These are phyloP conservation scores for Phylloporus sp. DNA, from an alignment of 768 basidiomycete species.

Conservation along the genomic window DNA sequence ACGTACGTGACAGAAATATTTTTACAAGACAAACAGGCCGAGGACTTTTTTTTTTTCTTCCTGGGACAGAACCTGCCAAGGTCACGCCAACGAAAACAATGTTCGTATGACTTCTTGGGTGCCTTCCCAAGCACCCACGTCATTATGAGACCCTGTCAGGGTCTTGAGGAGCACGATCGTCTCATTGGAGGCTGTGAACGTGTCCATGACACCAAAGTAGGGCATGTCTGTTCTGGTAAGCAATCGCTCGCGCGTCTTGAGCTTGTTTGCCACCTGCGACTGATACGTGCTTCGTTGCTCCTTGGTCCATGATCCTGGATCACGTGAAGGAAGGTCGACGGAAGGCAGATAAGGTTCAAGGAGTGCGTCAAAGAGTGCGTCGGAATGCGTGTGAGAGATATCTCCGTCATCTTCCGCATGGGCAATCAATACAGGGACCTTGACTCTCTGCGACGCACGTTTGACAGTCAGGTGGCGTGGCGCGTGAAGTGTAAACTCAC, in stretches of 20 bases:
- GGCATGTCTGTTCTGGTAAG: conserved; percentile 44
- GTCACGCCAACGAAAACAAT: conserved; percentile 22
- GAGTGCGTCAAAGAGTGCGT: conserved; percentile 62
- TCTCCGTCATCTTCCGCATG: conserved; percentile 76
- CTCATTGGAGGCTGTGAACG: conserved; percentile 43
- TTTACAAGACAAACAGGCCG: background rate
- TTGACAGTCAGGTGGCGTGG: background rate
- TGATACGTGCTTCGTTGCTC: conserved; percentile 46
- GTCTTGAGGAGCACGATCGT: conserved; percentile 59
- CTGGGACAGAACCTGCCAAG: too few species aligned
- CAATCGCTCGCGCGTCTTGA: conserved; percentile 39
- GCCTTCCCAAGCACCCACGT: conserved; percentile 58
- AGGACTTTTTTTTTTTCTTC: background rate
- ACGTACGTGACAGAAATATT: background rate
- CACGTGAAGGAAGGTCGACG: conserved; percentile 35
- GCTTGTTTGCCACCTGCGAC: conserved; percentile 39
- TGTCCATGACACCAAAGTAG: conserved; percentile 49
- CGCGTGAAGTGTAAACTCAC: conserved; percentile 36
- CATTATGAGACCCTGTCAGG: conserved; percentile 54
- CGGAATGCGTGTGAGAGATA: conserved; percentile 69
- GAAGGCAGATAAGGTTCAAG: conserved; percentile 60
- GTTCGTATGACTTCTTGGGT: conserved; percentile 57
- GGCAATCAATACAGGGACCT: conserved; percentile 63
- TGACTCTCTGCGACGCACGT: conserved; percentile 47
- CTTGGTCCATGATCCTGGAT: conserved; percentile 25